Base-by-base conservation (phyloP, 2,329 filamentous ascomycete species). In the Graphilbum ipis-grandicollis region DNA sequence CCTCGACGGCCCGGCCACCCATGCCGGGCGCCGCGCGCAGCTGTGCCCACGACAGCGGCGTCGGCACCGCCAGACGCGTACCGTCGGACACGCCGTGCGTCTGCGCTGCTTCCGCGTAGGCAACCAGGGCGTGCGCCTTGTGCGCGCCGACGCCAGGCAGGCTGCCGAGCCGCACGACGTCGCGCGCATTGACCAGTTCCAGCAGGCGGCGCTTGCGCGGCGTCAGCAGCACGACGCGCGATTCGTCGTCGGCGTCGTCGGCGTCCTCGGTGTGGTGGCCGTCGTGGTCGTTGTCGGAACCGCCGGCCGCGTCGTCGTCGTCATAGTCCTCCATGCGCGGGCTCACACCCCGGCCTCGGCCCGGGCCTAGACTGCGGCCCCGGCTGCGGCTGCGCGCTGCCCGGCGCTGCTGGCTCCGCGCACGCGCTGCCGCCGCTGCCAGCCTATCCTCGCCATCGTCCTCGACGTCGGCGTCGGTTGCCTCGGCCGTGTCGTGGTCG, bases 61-160 rank as follows among this genome's bases (percentile, higher is more conserved):
- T 6, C 21, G 17, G 2, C 6, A 8, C 29, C 23, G n/a, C 5
- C 33, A 15, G 9, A 23, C 15, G 10, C 28, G 25, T 14, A 25
- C 14, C 35, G 12, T 14, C 59, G 9, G 21, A 25, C 7, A 57
- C 57, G 7, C 53, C 49, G 37, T 47, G 47, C 32, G n/a, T n/a
- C n/a, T n/a, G 21, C 21, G 10, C 6, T 5, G 21, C 21, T 5
- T 65, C 63, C n/a, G 75, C 50, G 43, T 65, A 65, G 35, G 71
- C 65, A 5, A 75, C 63, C 25, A 75, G 51, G 43, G 74, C 71
- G 31, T 61, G 57, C 0, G 79, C 79, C 52, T 76, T 79, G 58
- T 83, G 84, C 2, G 71, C 63, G 0, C 79, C 80, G 10, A 85
- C 75, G 2, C 79, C 79, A 29, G 73, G 72, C 2, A 85, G 62